A percentile compares a stretch with the other conserved stretches of the same genome.
Conservation (phyloP, 768 basidiomycete genomes). For the Trametes villosa region DNA sequence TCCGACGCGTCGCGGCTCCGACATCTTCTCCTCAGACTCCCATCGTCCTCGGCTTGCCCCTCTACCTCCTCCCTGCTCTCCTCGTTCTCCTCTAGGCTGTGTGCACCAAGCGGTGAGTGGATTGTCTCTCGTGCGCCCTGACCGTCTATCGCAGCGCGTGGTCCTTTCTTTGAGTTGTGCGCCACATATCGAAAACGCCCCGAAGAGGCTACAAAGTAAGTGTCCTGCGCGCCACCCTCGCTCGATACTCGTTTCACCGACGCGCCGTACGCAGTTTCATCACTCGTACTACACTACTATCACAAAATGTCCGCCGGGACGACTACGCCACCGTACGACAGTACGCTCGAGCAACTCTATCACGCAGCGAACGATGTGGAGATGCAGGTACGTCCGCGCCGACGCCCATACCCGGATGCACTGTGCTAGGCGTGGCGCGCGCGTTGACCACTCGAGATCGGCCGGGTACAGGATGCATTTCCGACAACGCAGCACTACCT, state of each 20-base stretch:
- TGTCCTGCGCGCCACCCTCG: neutral
- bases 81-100: neutral
- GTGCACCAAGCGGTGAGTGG: neutral
- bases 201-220: too few relatives aligned
- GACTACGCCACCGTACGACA: conserved; percentile 16
- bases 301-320: conserved; percentile 6
- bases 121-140: neutral
- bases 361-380: conserved; percentile 68
- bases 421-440: neutral
- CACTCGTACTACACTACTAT: neutral
- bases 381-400: conserved; percentile 58
- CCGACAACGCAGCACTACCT: conserved; percentile 28
- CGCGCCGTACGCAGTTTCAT: neutral
- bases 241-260: too few relatives aligned
- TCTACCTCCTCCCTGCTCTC: neutral
- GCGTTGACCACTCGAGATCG: neutral
- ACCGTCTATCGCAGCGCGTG: neutral
- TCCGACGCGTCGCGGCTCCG: too few relatives aligned
- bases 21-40: neutral
- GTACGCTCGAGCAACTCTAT: conserved; percentile 21
- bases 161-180: too few relatives aligned
- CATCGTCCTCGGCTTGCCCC: neutral
- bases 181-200: too few relatives aligned
- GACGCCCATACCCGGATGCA: neutral
- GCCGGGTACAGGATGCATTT: conserved; percentile 22